phyloP scores from a whole-genome alignment of 768 basidiomycete genomes.

The Kwoniella sp. region DNA sequence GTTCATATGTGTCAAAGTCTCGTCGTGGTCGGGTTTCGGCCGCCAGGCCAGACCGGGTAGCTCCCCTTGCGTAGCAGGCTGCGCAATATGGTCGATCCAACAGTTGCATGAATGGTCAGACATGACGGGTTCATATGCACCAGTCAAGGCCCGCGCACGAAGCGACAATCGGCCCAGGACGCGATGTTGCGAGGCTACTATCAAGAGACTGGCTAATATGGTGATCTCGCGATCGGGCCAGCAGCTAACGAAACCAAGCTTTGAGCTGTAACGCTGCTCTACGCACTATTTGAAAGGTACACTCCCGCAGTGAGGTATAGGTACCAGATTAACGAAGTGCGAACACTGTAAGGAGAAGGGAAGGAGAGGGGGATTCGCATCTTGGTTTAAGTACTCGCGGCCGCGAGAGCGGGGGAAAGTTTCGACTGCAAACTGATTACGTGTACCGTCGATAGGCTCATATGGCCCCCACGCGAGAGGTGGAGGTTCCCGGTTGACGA shows the following conservation, averaged over 20 bases:
- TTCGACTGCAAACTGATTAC: not conserved
- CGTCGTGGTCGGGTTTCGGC: too few relatives aligned
- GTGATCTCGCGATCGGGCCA: conserved; percentile 25
- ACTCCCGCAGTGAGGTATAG: not conserved
- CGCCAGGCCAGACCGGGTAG: too few relatives aligned
- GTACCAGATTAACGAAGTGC: conserved; percentile 22
- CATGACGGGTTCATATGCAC: too few relatives aligned
- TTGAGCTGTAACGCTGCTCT: conserved; percentile 15
- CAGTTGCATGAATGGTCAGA: too few relatives aligned
- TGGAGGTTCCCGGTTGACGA: conserved; percentile 2
- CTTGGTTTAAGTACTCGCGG: not conserved
- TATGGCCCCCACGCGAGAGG: not conserved
- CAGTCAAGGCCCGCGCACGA: too few relatives aligned
- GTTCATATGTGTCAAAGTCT: too few relatives aligned
- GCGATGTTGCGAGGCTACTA: conserved; percentile 47
- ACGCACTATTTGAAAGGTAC: conserved; percentile 21
- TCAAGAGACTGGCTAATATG: conserved; percentile 46
- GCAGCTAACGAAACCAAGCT: conserved; percentile 47
- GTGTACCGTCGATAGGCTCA: too few relatives aligned
- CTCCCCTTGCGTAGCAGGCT: too few relatives aligned
- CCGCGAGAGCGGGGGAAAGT: conserved; percentile 1
- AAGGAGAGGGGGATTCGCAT: conserved; percentile 1
- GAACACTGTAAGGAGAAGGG: conserved; percentile 14
- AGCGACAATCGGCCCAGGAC: too few relatives aligned
- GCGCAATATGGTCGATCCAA: too few relatives aligned